phyloP scores from a whole-genome alignment of 805 yeast species.

The Priceomyces castillae region DNA sequence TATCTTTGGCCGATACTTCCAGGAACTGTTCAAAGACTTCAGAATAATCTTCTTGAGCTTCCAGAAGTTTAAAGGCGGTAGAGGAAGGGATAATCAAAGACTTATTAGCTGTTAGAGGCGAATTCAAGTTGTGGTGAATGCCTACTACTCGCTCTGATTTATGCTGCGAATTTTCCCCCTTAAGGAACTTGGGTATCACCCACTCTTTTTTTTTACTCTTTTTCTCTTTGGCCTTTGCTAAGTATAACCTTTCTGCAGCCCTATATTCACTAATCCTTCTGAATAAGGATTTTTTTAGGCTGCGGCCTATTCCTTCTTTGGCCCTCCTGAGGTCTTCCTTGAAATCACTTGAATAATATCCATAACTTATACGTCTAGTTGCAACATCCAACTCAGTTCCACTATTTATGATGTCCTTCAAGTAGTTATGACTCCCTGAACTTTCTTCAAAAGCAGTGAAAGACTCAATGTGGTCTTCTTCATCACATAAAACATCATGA shows the following conservation, averaged over 20 bases:
- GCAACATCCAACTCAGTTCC: background rate
- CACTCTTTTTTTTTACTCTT: background rate
- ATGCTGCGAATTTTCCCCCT: no score
- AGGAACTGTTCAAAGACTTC: no score
- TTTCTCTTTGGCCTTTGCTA: background rate
- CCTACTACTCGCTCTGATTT: no score
- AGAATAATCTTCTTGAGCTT: no score
- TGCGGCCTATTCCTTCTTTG: background rate
- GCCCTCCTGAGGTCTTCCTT: background rate
- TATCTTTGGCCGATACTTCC: background rate
- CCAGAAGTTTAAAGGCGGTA: no score
- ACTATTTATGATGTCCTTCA: background rate
- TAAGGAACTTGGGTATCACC: background rate
- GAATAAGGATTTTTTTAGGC: background rate
- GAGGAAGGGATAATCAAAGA: no score
- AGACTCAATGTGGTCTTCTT: no score
- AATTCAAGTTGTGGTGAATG: no score
- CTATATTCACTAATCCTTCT: background rate
- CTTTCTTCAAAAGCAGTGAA: no score
- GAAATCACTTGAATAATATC: background rate
- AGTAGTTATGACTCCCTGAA: background rate
- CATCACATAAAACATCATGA: no score
- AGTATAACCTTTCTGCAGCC: background rate
- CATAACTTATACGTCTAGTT: background rate
- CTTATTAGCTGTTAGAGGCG: no score